A percentile compares a stretch with the other conserved stretches of the same genome.
These are phyloP conservation scores for Aspergillus novoparasiticus DNA, from an alignment of 2,329 filamentous ascomycete species.

Conservation along the genomic window DNA sequence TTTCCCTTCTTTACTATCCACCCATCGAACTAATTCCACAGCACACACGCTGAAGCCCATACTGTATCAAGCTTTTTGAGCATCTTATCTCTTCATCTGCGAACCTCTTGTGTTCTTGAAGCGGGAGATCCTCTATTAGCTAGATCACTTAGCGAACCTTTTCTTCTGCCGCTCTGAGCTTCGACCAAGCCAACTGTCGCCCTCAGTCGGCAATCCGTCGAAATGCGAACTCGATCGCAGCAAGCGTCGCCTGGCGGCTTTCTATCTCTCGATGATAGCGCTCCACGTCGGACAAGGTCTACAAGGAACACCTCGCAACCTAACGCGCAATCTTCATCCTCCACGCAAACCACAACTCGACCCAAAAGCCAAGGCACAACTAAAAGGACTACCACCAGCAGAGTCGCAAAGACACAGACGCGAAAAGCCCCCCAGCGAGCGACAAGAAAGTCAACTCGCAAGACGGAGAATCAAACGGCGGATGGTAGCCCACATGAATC, in stretches of 20 bases:
- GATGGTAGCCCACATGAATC: conserved; percentile 11
- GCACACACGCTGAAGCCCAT: background rate
- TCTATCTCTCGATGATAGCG: conserved; percentile 32
- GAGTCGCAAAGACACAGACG: conserved; percentile 12
- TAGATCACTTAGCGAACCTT: background rate
- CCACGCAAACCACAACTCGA: conserved; percentile 17
- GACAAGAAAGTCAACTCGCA: conserved; percentile 20
- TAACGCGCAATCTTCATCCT: conserved; percentile 4
- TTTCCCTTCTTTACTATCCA: conserved; percentile 11
- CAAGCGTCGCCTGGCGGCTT: conserved; percentile 37
- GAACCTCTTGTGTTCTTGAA: background rate
- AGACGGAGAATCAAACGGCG: conserved; percentile 9
- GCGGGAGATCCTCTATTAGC: background rate
- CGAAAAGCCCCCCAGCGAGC: conserved; percentile 15
- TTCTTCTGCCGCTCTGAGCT: background rate
- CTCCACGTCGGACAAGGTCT: conserved; percentile 24
- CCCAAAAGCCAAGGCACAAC: conserved; percentile 17
- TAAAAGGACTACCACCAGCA: conserved; percentile 17
- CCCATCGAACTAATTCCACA: conserved; percentile 1
- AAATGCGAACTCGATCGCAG: conserved; percentile 44
- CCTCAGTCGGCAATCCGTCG: conserved; percentile 9
- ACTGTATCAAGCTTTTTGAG: background rate
- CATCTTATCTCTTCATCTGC: background rate
- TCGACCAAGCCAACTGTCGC: conserved; percentile 1
- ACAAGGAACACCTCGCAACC: conserved; percentile 22